phyloP scores from a whole-genome alignment of 768 basidiomycete species.

The Boletus tylopilopsis region DNA sequence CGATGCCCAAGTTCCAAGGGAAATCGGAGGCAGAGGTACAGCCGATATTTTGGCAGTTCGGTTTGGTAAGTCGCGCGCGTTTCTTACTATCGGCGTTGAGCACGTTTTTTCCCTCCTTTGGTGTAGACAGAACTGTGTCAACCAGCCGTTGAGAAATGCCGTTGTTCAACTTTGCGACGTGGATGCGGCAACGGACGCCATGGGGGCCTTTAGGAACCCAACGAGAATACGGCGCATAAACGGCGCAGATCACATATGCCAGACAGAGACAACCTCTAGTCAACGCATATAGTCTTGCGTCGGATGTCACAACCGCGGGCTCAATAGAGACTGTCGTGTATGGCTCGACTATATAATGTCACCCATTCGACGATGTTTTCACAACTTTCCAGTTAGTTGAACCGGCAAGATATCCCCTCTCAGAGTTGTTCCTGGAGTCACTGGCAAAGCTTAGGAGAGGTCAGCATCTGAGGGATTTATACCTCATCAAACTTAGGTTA shows the following conservation, averaged over 20 bases:
- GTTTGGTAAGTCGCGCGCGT: constrained; percentile 17
- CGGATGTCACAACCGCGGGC: constrained; percentile 15
- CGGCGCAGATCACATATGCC: constrained; percentile 17
- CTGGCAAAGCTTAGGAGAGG: no score
- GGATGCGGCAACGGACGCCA: constrained; percentile 44
- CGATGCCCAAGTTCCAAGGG: constrained; percentile 22
- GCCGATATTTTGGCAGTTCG: constrained; percentile 28
- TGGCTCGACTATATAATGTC: background rate
- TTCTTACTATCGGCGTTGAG: background rate
- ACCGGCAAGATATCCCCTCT: constrained; percentile 1
- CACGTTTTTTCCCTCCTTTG: constrained; percentile 25
- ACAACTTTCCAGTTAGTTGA: background rate
- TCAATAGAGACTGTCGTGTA: constrained; percentile 11
- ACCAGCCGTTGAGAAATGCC: constrained; percentile 32
- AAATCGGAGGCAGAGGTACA: constrained; percentile 24
- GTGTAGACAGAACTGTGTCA: constrained; percentile 34
- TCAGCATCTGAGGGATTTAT: no score
- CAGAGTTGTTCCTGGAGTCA: background rate
- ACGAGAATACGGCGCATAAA: background rate
- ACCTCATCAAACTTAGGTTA: no score
- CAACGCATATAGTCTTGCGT: constrained; percentile 10
- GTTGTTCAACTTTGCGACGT: constrained; percentile 52
- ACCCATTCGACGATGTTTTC: background rate
- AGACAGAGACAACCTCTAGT: constrained; percentile 9
- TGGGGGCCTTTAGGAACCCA: constrained; percentile 36